A percentile compares a stretch with the other conserved stretches of the same genome.
Evolutionary conservation across 257 asterid genomes (phyloP).

Genomic region (Nicotiana tomentosiformis): DNA sequence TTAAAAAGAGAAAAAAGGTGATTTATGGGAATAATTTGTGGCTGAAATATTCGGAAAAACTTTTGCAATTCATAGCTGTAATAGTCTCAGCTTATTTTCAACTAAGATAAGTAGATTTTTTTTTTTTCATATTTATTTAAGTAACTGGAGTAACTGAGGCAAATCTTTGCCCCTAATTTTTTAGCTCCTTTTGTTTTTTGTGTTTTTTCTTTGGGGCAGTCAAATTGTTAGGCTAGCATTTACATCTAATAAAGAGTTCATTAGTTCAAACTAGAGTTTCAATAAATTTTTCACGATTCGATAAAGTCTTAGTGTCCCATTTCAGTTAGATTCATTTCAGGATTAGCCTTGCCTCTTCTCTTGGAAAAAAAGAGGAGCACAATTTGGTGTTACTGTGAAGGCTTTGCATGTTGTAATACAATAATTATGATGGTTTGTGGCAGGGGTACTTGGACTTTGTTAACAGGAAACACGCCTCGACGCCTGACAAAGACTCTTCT

Average conservation of each 20-base stretch:
- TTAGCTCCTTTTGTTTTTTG: background rate
- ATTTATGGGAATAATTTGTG: background rate
- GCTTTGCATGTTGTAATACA: background rate
- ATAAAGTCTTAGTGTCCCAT: background rate
- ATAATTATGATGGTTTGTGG: background rate
- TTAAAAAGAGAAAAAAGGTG: no score
- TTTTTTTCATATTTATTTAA: background rate
- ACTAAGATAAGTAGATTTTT: background rate
- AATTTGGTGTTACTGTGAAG: background rate
- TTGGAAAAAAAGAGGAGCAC: background rate
- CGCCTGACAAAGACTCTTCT: background rate
- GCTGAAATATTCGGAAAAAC: background rate
- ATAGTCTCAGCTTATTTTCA: background rate
- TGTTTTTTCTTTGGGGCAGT: background rate
- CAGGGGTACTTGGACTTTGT: slow-evolving; percentile 76
- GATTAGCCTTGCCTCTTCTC: background rate
- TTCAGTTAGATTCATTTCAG: background rate
- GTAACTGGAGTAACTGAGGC: background rate
- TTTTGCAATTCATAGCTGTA: background rate
- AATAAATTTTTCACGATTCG: background rate
- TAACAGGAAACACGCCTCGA: slow-evolving; percentile 22
- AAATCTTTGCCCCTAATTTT: background rate
- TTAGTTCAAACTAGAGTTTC: background rate
- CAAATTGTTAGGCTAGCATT: background rate
- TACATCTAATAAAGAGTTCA: background rate